Conservation (phyloP, 768 basidiomycete species). For the Ephemerocybe angulata region DNA sequence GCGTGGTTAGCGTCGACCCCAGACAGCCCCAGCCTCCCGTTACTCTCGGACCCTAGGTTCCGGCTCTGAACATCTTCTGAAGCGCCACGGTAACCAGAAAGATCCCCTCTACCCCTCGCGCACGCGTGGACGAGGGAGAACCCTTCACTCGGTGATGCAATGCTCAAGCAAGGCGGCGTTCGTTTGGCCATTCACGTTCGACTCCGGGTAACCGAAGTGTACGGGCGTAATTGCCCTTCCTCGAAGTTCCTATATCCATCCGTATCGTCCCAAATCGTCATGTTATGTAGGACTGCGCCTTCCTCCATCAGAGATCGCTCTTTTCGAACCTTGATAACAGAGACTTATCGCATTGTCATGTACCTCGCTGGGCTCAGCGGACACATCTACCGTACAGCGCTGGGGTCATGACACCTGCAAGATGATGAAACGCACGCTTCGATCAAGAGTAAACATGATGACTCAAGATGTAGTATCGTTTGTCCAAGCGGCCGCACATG, state of each 20-base stretch:
- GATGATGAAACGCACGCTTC: constrained; percentile 1
- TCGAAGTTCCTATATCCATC: background rate
- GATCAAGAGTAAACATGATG: constrained; percentile 1
- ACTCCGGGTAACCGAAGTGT: background rate
- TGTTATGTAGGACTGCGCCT: background rate
- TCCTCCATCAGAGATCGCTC: background rate
- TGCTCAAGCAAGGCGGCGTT: too few relatives aligned
- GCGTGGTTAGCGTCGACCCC: too few relatives aligned
- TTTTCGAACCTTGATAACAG: constrained; percentile 4
- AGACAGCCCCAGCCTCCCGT: too few relatives aligned
- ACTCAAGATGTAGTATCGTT: background rate
- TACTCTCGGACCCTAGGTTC: too few relatives aligned
- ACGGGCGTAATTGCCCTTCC: background rate
- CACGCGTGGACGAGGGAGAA: too few relatives aligned
- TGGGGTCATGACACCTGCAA: background rate
- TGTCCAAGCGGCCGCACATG: background rate
- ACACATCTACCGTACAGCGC: background rate
- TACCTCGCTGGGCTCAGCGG: background rate
- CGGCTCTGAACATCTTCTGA: too few relatives aligned
- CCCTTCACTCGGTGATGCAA: too few relatives aligned
- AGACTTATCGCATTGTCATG: constrained; percentile 5
- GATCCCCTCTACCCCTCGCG: too few relatives aligned
- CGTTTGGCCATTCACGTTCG: background rate
- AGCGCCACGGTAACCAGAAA: too few relatives aligned
- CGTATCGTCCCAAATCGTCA: background rate